A percentile compares a stretch with the other conserved stretches of the same genome.
These are phyloP conservation scores for Xylariaceae sp. DNA, from an alignment of 2,329 filamentous ascomycete genomes.

Conservation along the genomic window DNA sequence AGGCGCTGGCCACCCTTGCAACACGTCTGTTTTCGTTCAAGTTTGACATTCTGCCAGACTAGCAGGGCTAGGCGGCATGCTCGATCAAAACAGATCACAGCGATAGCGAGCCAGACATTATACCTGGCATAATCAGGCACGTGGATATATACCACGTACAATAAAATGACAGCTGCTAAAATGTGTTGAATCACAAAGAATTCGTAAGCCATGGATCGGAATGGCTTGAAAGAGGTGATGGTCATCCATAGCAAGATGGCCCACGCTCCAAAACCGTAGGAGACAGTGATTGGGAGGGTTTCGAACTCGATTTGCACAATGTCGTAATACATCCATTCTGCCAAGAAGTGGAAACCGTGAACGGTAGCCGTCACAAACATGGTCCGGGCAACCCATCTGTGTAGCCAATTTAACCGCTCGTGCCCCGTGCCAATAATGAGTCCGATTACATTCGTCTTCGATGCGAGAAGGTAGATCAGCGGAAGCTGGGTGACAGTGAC, in stretches of 20 bases:
- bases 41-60: constrained; percentile 48
- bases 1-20: constrained; percentile 46
- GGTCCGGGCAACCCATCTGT: constrained; percentile 65
- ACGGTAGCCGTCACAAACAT: constrained; percentile 63
- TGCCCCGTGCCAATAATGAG: constrained; percentile 58
- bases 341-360: constrained; percentile 65
- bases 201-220: constrained; percentile 64
- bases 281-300: constrained; percentile 56
- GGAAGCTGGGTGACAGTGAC: constrained; percentile 60
- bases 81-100: constrained; percentile 58
- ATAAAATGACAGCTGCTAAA: constrained; percentile 53
- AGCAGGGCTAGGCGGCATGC: constrained; percentile 46
- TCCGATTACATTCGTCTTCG: constrained; percentile 56
- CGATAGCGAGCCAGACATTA: constrained; percentile 62
- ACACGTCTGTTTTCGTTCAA: constrained; percentile 36
- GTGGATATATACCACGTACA: constrained; percentile 60
- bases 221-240: constrained; percentile 56
- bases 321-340: constrained; percentile 55
- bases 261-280: constrained; percentile 64
- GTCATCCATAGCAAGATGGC: constrained; percentile 60
- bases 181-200: constrained; percentile 66
- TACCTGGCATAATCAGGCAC: constrained; percentile 54
- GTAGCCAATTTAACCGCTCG: constrained; percentile 67
- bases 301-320: constrained; percentile 54
- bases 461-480: constrained; percentile 56